Conservation (phyloP, 2,329 filamentous ascomycete species). For the Fusarium pseudoanthophilum region DNA sequence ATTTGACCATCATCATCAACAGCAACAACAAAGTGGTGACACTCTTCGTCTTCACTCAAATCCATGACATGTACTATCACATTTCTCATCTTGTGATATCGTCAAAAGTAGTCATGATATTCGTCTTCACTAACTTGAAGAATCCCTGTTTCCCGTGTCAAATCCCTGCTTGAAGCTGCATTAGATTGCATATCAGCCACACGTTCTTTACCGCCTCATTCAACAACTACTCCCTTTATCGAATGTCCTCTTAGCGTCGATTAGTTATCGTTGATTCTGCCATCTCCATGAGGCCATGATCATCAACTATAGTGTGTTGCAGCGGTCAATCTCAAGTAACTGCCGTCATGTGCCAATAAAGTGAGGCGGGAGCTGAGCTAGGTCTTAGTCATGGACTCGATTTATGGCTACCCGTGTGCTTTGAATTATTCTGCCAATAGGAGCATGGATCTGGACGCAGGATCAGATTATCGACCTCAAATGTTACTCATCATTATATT, state of each 20-base stretch:
- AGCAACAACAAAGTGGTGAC: not conserved
- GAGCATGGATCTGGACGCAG: not conserved
- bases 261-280: not conserved
- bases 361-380: conserved; percentile 8
- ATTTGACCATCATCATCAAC: not conserved
- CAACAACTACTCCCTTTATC: not conserved
- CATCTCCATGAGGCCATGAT: not conserved
- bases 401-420: not conserved
- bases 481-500: not conserved
- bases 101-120: not conserved
- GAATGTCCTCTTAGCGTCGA: not conserved
- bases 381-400: not conserved
- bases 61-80: not conserved
- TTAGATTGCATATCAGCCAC: conserved; percentile 13
- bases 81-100: conserved; percentile 8
- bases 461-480: not conserved
- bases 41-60: not conserved
- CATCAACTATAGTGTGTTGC: not conserved
- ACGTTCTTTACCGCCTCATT: conserved; percentile 19
- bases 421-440: not conserved
- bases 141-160: conserved; percentile 9
- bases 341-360: conserved; percentile 8
- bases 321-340: not conserved
- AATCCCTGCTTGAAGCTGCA: conserved; percentile 14
- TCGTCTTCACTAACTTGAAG: not conserved